Base-by-base conservation (phyloP, 805 yeast species). In the Priceomyces medius region DNA sequence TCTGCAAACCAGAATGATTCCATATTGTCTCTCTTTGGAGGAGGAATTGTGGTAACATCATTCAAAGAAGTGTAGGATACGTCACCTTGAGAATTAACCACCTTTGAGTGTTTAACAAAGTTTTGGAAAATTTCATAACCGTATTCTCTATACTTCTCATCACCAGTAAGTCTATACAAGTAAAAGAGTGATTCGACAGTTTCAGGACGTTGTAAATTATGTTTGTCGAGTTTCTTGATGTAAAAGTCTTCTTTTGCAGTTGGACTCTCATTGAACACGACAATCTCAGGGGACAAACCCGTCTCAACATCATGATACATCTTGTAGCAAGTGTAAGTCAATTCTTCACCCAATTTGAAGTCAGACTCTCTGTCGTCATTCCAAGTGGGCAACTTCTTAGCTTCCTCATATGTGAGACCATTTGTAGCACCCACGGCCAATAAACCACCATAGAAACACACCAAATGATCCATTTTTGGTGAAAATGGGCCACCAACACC, bases 1-100 rank as follows among this genome's bases (percentile, higher is more conserved):
- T 90, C 97, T 2, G 96, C 90, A 38, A 87, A 72, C 97, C 97
- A 90, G 71, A 88, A 88, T 16, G 95, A 83, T 63, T 89, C 97
- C 79, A 86, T 78, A 56, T 86, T 87, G 61, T 90, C 93, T 40
- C 74, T 64, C 16, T 58, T 55, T n/a, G 56, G 58, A 2, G 90
- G 81, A 24, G 81, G 79, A 6, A 66, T 48, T 2, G 53, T 47
- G 1, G 86, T 78, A 35, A 88, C 90, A 58, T 86, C 87, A 38
- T 74, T 66, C 48, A 89, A 63, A 7, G 85, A 77, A 2, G 88
- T 73, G 59, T 79, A 89, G 3, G 72, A 56, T n/a, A 59, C 59
- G 40, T 68, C 74, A 17, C 74, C 77, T 20, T 66, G 66, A 6
- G 61, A 56, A 33, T 67, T 65, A 31, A 48, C 55, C 7, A 82